Conservation (phyloP, 2,329 filamentous ascomycete species). For the Aspergillus sojae region DNA sequence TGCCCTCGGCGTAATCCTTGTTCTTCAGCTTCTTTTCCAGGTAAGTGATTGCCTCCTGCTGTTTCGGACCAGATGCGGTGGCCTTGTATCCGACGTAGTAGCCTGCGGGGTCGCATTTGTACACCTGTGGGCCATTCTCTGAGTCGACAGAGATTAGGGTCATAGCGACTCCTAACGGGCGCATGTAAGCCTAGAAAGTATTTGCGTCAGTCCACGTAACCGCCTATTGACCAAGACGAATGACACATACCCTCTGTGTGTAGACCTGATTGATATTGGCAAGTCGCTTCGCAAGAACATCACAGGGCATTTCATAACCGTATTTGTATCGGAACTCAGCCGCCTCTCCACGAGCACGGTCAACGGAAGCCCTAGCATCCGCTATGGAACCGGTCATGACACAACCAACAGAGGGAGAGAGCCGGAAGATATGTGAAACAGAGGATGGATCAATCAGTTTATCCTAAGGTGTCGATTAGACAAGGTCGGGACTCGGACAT, state of each 20-base stretch:
- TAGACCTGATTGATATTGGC: slow-evolving; percentile 99
- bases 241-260: slow-evolving; percentile 78
- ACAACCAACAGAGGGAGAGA: slow-evolving; percentile 94
- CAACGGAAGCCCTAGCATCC: slow-evolving; percentile 90
- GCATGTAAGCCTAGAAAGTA: slow-evolving; percentile 82
- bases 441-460: slow-evolving; percentile 98
- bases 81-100: slow-evolving; percentile 99
- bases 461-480: slow-evolving; percentile 63
- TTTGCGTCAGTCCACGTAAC: slow-evolving; percentile 2
- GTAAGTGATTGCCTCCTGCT: slow-evolving; percentile 97
- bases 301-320: slow-evolving; percentile 99
- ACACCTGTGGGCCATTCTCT: slow-evolving; percentile 90
- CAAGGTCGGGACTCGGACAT: not conserved
- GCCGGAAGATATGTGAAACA: slow-evolving; percentile 95
- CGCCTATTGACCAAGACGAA: slow-evolving; percentile 5
- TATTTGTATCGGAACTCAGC: slow-evolving; percentile 98
- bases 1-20: slow-evolving; percentile 90
- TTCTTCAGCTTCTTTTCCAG: slow-evolving; percentile 99
- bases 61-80: slow-evolving; percentile 94
- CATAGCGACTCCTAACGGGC: slow-evolving; percentile 91
- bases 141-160: slow-evolving; percentile 93
- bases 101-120: slow-evolving; percentile 97
- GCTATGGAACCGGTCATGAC: slow-evolving; percentile 99
- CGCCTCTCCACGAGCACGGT: slow-evolving; percentile 90
- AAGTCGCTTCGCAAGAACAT: slow-evolving; percentile 92